Evolutionary conservation across 2,329 filamentous ascomycete genomes (phyloP).

Genomic region (Eutypella sp.): DNA sequence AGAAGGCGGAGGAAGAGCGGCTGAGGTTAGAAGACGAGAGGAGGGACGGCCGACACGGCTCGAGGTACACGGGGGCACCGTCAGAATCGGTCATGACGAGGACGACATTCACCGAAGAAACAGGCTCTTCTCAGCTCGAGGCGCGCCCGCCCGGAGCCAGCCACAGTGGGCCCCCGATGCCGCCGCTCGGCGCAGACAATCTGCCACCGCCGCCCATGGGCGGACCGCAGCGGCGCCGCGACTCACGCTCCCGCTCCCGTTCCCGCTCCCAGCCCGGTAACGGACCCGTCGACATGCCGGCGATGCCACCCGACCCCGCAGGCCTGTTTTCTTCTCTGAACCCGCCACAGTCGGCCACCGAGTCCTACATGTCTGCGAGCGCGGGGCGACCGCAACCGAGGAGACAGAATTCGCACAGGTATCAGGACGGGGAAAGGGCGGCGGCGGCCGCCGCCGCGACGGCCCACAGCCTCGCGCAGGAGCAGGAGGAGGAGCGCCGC

Average conservation of each 20-base stretch:
- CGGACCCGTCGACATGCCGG: too few species aligned
- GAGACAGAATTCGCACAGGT: constrained; percentile 41
- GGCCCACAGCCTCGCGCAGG: constrained; percentile 43
- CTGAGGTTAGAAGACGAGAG: constrained; percentile 42
- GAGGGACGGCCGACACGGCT: constrained; percentile 56
- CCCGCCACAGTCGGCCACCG: constrained; percentile 40
- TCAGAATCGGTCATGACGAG: constrained; percentile 21
- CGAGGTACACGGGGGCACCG: constrained; percentile 60
- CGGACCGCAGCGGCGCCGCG: constrained; percentile 4
- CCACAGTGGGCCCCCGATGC: constrained; percentile 32
- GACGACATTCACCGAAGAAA: constrained; percentile 23
- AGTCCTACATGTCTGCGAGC: constrained; percentile 37
- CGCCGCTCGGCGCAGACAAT: constrained; percentile 28
- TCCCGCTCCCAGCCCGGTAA: constrained; percentile 25
- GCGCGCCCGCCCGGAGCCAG: constrained; percentile 29
- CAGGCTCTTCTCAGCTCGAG: constrained; percentile 36
- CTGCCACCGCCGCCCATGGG: too few species aligned
- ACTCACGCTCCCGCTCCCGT: constrained; percentile 4
- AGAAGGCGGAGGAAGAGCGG: constrained; percentile 45
- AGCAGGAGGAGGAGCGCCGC: constrained; percentile 36
- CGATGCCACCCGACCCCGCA: too few species aligned
- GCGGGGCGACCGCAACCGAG: constrained; percentile 36
- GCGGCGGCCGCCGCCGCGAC: constrained; percentile 44
- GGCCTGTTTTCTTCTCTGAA: too few species aligned
- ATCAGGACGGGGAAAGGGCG: constrained; percentile 40